Percentiles rank a stretch among this genome's conserved stretches.
Conservation (phyloP, 2,329 filamentous ascomycete genomes). For the Hymenoscyphus fraxineus region DNA sequence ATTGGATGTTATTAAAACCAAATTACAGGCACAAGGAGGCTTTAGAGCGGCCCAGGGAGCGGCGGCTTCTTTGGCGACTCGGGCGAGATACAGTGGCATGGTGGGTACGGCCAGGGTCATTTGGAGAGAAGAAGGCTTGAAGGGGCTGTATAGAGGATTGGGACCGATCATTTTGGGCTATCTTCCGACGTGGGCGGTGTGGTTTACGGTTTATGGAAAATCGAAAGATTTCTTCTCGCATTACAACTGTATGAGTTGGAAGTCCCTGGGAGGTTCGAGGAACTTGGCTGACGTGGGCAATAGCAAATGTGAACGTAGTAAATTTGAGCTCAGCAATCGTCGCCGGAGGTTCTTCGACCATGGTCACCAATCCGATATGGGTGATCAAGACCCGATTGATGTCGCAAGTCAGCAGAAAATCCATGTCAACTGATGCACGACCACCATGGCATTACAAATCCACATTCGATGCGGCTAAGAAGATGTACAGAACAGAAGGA, state of each 20-base stretch:
- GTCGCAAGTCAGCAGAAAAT: slow-evolving; percentile 72
- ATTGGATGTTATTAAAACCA: slow-evolving; percentile 98
- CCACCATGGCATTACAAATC: slow-evolving; percentile 88
- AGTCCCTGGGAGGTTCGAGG: slow-evolving; percentile 13
- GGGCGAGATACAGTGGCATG: slow-evolving; percentile 74
- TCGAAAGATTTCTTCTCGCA: slow-evolving; percentile 71
- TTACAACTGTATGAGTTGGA: slow-evolving; percentile 51
- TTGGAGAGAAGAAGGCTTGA: slow-evolving; percentile 80
- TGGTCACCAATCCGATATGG: slow-evolving; percentile 97
- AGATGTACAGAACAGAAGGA: slow-evolving; percentile 93
- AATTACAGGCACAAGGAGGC: slow-evolving; percentile 90
- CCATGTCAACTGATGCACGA: slow-evolving; percentile 50
- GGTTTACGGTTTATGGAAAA: slow-evolving; percentile 93
- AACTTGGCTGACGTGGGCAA: slow-evolving; percentile 11
- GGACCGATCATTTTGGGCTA: slow-evolving; percentile 95
- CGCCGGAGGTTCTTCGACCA: slow-evolving; percentile 86
- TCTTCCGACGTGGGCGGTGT: slow-evolving; percentile 96
- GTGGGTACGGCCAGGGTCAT: slow-evolving; percentile 83
- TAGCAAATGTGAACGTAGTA: slow-evolving; percentile 72
- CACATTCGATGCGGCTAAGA: slow-evolving; percentile 85
- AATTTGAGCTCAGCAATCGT: slow-evolving; percentile 87
- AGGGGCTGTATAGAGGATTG: slow-evolving; percentile 87
- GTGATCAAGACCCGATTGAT: slow-evolving; percentile 98
- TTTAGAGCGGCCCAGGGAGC: slow-evolving; percentile 48
- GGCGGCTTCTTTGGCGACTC: slow-evolving; percentile 24